phyloP scores from a whole-genome alignment of 2,329 filamentous ascomycete species.

The Arthroderma uncinatum region DNA sequence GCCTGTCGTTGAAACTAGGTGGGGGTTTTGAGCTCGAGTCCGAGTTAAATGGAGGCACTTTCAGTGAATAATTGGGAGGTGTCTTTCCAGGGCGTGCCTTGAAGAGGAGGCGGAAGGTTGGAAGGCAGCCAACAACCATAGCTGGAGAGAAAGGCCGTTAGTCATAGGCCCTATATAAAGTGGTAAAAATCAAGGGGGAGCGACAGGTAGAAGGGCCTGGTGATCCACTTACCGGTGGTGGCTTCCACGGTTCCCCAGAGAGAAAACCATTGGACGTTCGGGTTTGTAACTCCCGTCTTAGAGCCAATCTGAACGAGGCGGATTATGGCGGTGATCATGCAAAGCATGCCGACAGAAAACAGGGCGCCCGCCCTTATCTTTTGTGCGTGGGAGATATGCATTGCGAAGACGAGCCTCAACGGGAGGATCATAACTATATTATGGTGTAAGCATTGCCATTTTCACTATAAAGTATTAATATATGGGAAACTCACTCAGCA shows the following conservation, averaged over 20 bases:
- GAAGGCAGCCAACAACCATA: conserved; percentile 10
- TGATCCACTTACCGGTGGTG: conserved; percentile 7
- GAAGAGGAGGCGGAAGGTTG: conserved; percentile 8
- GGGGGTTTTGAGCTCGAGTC: neutral
- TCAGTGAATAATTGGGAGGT: neutral
- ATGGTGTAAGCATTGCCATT: neutral
- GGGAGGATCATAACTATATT: conserved; percentile 24
- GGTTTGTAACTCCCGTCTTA: conserved; percentile 7
- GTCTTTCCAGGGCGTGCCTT: neutral
- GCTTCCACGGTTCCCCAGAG: conserved; percentile 8
- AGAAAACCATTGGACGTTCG: conserved; percentile 9
- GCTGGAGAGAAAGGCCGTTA: neutral
- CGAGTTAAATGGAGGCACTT: neutral
- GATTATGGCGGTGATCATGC: conserved; percentile 20
- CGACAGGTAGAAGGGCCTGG: too few species aligned
- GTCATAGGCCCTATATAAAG: neutral
- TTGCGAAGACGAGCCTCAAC: conserved; percentile 20
- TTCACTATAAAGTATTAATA: neutral
- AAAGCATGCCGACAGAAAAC: conserved; percentile 21
- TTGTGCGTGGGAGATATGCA: conserved; percentile 20
- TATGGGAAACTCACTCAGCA: conserved; percentile 18
- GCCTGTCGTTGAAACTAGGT: neutral
- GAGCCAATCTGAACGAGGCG: conserved; percentile 16
- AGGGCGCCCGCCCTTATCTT: conserved; percentile 21
- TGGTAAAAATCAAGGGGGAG: too few species aligned